Conservation (phyloP, 495 filamentous ascomycete genomes). For the Penicillium malachiteum region DNA sequence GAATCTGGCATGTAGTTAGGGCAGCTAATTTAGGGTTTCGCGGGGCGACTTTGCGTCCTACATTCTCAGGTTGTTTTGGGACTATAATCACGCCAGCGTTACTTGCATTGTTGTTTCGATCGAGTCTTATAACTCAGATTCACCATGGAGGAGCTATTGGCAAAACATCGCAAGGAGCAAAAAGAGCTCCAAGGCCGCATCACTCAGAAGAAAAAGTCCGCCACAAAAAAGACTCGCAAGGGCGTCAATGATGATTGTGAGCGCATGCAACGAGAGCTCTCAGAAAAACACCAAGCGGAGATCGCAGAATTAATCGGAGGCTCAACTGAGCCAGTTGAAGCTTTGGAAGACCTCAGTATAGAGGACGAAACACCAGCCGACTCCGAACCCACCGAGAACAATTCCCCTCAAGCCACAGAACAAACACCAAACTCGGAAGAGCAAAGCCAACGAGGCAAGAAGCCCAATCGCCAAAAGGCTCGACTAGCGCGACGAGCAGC, state of each 20-base stretch:
- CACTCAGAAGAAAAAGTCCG: slow-evolving; percentile 92
- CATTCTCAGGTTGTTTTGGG: neutral
- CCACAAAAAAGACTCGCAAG: slow-evolving; percentile 94
- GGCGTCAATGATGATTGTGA: slow-evolving; percentile 83
- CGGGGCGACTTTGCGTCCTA: slow-evolving; percentile 24
- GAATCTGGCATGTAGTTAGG: slow-evolving; percentile 25
- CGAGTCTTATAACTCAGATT: neutral
- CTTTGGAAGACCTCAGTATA: slow-evolving; percentile 31
- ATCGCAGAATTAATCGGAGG: slow-evolving; percentile 56
- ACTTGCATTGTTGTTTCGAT: slow-evolving; percentile 1
- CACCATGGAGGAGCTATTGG: slow-evolving; percentile 69
- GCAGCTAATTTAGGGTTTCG: slow-evolving; percentile 32
- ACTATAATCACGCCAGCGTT: slow-evolving; percentile 2
- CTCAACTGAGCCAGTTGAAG: slow-evolving; percentile 20
- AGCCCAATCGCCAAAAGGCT: slow-evolving; percentile 88
- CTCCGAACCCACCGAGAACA: slow-evolving; percentile 16
- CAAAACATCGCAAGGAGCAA: slow-evolving; percentile 83
- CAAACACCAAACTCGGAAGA: slow-evolving; percentile 6
- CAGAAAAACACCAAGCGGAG: slow-evolving; percentile 66
- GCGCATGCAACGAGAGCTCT: slow-evolving; percentile 65
- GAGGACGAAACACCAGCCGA: slow-evolving; percentile 23
- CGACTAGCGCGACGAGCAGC: slow-evolving; percentile 85
- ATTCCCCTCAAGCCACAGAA: slow-evolving; percentile 10
- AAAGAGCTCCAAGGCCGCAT: slow-evolving; percentile 79
- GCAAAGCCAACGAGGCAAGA: slow-evolving; percentile 48